Conservation (phyloP, 2,329 filamentous ascomycete genomes). For the Colletotrichum lentis region DNA sequence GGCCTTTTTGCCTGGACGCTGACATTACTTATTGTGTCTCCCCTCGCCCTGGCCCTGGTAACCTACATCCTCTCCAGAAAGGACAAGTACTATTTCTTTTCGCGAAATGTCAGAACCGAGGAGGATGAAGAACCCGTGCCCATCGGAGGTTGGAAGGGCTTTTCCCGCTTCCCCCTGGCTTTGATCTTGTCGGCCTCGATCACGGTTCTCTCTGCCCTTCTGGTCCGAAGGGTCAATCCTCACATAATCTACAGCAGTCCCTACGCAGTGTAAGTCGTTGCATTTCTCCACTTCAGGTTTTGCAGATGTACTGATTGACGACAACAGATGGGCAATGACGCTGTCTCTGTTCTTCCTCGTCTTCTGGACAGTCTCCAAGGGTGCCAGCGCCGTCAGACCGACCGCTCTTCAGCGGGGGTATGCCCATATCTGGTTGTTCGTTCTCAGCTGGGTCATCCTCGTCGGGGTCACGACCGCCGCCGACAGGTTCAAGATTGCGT, state of each 20-base stretch:
- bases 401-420: slow-evolving; percentile 87
- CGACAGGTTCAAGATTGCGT: slow-evolving; percentile 74
- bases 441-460: slow-evolving; percentile 75
- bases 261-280: slow-evolving; percentile 71
- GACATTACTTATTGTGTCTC: slow-evolving; percentile 80
- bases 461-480: slow-evolving; percentile 79
- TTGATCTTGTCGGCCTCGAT: slow-evolving; percentile 72
- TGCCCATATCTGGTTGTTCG: slow-evolving; percentile 83
- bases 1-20: slow-evolving; percentile 90
- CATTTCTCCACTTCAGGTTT: neutral
- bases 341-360: slow-evolving; percentile 80
- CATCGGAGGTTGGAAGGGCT: slow-evolving; percentile 80
- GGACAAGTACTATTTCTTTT: slow-evolving; percentile 91
- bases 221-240: slow-evolving; percentile 85
- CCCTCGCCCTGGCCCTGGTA: slow-evolving; percentile 74
- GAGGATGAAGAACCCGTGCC: slow-evolving; percentile 65
- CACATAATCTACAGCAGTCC: slow-evolving; percentile 89
- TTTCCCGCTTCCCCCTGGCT: slow-evolving; percentile 84
- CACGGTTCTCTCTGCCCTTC: slow-evolving; percentile 75
- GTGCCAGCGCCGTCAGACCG: slow-evolving; percentile 80
- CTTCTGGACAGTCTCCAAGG: slow-evolving; percentile 83
- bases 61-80: slow-evolving; percentile 72
- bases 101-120: slow-evolving; percentile 64
- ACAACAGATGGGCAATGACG: slow-evolving; percentile 78
- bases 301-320: slow-evolving; percentile 32